These are phyloP conservation scores for Phytophthora podocarpi DNA, from an alignment of 352 stramenopile genomes.

Conservation along the genomic window DNA sequence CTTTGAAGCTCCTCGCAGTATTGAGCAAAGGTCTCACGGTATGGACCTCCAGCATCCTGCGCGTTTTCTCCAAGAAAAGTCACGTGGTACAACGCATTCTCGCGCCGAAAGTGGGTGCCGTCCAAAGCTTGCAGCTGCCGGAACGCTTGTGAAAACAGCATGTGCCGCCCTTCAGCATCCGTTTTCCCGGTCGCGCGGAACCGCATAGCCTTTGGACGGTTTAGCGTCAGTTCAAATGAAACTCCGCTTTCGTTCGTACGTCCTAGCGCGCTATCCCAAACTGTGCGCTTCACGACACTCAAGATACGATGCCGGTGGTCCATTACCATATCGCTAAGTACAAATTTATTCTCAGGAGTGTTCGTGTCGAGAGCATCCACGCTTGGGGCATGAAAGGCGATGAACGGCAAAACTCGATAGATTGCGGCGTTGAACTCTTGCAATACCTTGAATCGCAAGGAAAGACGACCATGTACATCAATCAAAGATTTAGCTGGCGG, in stretches of 20 bases:
- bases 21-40: constrained; percentile 86
- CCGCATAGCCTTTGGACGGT: constrained; percentile 83
- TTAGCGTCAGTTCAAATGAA: constrained; percentile 79
- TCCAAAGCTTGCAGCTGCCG: constrained; percentile 73
- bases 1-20: constrained; percentile 84
- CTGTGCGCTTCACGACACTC: constrained; percentile 64
- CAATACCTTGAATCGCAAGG: constrained; percentile 70
- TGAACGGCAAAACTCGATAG: constrained; percentile 61
- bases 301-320: constrained; percentile 71
- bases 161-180: constrained; percentile 67
- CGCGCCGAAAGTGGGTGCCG: constrained; percentile 66
- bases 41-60: constrained; percentile 85
- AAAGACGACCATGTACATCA: constrained; percentile 49
- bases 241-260: constrained; percentile 48
- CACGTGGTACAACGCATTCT: constrained; percentile 84
- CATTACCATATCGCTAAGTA: constrained; percentile 44
- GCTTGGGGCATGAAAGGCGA: constrained; percentile 38
- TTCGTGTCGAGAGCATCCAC: neutral
- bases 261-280: constrained; percentile 75
- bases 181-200: constrained; percentile 61
- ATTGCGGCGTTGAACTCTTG: constrained; percentile 76
- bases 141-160: constrained; percentile 88
- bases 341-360: constrained; percentile 13
- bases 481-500: neutral
- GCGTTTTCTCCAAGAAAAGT: constrained; percentile 88